Conservation (phyloP, 2,329 filamentous ascomycete species). For the Sporothrix pseudoabietina region DNA sequence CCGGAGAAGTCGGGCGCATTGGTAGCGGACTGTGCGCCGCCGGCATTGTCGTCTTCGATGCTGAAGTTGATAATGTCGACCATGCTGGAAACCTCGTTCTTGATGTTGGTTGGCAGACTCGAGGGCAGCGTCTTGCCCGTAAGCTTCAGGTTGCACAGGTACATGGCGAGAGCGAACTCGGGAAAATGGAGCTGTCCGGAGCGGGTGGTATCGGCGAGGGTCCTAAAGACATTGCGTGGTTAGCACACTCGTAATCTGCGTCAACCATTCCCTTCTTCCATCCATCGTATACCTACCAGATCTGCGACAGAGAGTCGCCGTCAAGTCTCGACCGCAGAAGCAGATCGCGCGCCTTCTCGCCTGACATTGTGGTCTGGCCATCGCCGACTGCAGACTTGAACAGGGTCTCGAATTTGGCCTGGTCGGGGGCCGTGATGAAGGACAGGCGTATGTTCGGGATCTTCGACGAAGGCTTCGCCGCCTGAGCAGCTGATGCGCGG, state of each 20-base stretch:
- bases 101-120: constrained; percentile 77
- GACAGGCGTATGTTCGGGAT: constrained; percentile 94
- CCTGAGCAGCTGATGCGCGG: constrained; percentile 46
- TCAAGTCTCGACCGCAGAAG: constrained; percentile 85
- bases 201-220: constrained; percentile 91
- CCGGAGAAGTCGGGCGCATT: constrained; percentile 71
- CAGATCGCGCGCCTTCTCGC: constrained; percentile 88
- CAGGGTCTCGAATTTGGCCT: constrained; percentile 94
- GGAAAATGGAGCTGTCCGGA: constrained; percentile 95
- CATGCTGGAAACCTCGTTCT: constrained; percentile 98
- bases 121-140: constrained; percentile 81
- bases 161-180: constrained; percentile 97
- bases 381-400: constrained; percentile 95
- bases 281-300: constrained; percentile 65
- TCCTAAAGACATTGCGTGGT: constrained; percentile 55
- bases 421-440: constrained; percentile 93
- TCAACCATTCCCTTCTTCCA: background rate
- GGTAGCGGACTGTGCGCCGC: constrained; percentile 46
- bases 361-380: constrained; percentile 81
- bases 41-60: constrained; percentile 70
- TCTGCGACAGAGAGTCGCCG: constrained; percentile 84
- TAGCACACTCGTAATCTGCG: constrained; percentile 3
- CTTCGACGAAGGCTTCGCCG: constrained; percentile 63
- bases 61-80: constrained; percentile 98
- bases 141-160: constrained; percentile 91